Percentiles rank a stretch among this genome's conserved stretches.
These are phyloP conservation scores for Cadophora gregata DNA, from an alignment of 2,329 filamentous ascomycete genomes.

Conservation along the genomic window DNA sequence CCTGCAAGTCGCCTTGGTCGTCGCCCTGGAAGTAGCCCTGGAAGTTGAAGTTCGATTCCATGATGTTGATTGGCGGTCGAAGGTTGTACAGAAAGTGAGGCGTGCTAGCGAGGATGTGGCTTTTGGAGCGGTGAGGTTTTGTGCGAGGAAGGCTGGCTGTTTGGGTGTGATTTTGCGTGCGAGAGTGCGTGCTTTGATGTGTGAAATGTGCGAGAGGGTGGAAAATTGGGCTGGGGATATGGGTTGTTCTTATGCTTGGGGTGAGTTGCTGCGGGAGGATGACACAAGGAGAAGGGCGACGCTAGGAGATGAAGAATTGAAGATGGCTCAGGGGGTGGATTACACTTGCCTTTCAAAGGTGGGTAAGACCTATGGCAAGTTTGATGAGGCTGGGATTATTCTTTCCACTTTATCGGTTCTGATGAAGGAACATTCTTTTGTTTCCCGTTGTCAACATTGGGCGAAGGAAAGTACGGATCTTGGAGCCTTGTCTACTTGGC, in stretches of 20 bases:
- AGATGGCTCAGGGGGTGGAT: background rate
- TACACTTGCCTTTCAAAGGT: background rate
- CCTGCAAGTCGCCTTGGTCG: constrained; percentile 15
- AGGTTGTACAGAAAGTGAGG: constrained; percentile 26
- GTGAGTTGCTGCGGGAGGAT: background rate
- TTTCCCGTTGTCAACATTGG: too few relatives aligned
- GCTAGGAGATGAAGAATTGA: background rate
- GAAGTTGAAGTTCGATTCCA: constrained; percentile 16
- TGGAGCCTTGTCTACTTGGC: too few relatives aligned
- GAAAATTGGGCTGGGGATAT: background rate
- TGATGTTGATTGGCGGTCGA: constrained; percentile 17
- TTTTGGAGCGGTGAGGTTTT: background rate
- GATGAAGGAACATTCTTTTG: too few relatives aligned
- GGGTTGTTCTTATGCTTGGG: background rate
- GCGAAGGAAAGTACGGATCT: too few relatives aligned
- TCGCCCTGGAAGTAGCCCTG: background rate
- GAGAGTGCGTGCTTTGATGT: background rate
- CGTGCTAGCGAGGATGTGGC: constrained; percentile 25
- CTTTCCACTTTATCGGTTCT: too few relatives aligned
- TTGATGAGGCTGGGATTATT: too few relatives aligned
- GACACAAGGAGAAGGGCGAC: background rate
- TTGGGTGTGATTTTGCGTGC: background rate
- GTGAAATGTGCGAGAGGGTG: constrained; percentile 5
- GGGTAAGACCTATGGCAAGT: too few relatives aligned
- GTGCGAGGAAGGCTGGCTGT: background rate